Base-by-base conservation (phyloP, 2,329 filamentous ascomycete genomes). In the Monilinia laxa region DNA sequence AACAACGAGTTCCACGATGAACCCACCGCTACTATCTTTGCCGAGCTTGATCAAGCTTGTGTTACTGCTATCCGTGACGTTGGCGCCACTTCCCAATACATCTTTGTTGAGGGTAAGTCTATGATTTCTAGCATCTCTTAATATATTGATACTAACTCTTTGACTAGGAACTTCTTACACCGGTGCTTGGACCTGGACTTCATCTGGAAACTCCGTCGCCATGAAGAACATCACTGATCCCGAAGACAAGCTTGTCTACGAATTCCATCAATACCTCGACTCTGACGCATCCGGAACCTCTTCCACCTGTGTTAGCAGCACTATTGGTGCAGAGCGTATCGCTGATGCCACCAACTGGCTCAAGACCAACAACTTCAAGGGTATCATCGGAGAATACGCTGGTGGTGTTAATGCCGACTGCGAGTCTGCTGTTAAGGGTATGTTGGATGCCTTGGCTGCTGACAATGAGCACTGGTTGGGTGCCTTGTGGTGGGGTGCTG, bases 261-360 rank as follows among this genome's bases (percentile, higher is more conserved):
- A 87, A 72, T 86, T 87, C 84, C 84, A 87, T 74, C 84, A 87
- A 76, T 87, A 87, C 72, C 84, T 87, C 49, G 84, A 87, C 76
- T 77, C 76, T 0, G 84, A 86, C 68, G 81, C 82, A 64, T 83
- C 80, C 2, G 84, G 84, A 11, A 85, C 83, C 0, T 78, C 77
- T 2, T 77, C 76, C 3, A 76, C 77, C 38, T 87, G 85, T 72
- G 83, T 85, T 20, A 80, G 75, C 68, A 69, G 75, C 6, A 86
- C 84, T n/a, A 84, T 86, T 68, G 83, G 84, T 63, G 75, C 76
- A 31, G 81, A 85, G 70, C 79, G 84, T 5, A 76, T 87, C 23
- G 69, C 77, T 25, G 78, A 75, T 14, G 84, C 84, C 0, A 86
- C 84, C 0, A 71, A 79, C 56, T 87, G 84, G 84, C 76, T 86